Conservation (phyloP, 495 filamentous ascomycete species). For the Aspergillus olivimuriae region DNA sequence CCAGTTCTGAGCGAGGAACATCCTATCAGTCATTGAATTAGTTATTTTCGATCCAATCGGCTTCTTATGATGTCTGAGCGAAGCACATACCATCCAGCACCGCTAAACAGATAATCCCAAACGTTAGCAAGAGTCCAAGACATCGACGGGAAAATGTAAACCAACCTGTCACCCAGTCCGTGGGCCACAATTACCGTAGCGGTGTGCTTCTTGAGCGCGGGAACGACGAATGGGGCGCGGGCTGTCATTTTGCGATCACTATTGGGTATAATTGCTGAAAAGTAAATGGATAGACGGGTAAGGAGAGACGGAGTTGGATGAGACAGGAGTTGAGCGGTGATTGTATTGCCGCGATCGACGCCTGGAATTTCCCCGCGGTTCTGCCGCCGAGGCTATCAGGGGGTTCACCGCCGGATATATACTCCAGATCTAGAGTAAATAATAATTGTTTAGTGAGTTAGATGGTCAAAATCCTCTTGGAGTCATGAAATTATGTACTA, state of each 20-base stretch:
- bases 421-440: not conserved
- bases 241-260: conserved; percentile 38
- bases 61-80: not conserved
- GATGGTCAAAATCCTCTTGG: not conserved
- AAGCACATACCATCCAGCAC: conserved; percentile 59
- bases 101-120: conserved; percentile 32
- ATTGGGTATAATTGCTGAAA: not conserved
- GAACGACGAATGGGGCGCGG: conserved; percentile 63
- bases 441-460: not conserved
- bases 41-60: not conserved
- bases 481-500: not conserved
- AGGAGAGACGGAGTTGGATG: conserved; percentile 3
- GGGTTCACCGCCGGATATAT: conserved; percentile 14
- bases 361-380: conserved; percentile 20
- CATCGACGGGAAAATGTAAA: not conserved
- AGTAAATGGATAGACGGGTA: not conserved
- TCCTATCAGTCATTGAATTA: conserved; percentile 38
- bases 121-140: conserved; percentile 9
- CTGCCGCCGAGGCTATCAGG: conserved; percentile 20
- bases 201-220: conserved; percentile 84
- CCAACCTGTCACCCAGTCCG: conserved; percentile 75
- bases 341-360: conserved; percentile 27
- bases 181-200: conserved; percentile 93
- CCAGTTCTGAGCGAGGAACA: conserved; percentile 81
- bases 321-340: conserved; percentile 12